Base-by-base conservation (phyloP, 768 basidiomycete genomes). In the Russula ochroleuca region DNA sequence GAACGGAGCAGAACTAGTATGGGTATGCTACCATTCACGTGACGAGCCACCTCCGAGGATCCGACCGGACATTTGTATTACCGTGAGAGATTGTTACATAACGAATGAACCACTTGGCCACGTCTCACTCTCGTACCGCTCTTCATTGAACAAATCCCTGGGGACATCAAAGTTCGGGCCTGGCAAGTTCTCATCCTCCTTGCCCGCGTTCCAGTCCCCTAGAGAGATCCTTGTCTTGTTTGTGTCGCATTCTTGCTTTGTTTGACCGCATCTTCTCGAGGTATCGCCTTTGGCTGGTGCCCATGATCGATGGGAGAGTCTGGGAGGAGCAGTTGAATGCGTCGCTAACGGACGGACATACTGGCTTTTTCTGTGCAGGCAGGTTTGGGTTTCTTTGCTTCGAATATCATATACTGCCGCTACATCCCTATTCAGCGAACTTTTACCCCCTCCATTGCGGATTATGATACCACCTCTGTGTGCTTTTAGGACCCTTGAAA, bases 131-230 rank as follows among this genome's bases (percentile, higher is more conserved):
- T 14, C 21, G 57, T 66, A 69, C 70, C 62, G 66, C 70, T 69
- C 7, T 37, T 37, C 61, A 70, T 69, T 57, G 85, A 90, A 90
- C 86, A 87, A 88, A 85, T 77, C 78, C 71, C 65, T 81, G 89
- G 81, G 85, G 89, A 92, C 90, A 85, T 73, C 83, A 89, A 90
- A 93, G 91, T 92, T 93, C 91, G 91, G 88, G 83, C 91, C 81
- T 73, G 90, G 87, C 77, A 73, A 77, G 79, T 87, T 84, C 83
- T 82, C 21, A 59, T 85, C 83, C 83, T 91, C 85, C 89, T 85
- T 83, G 90, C 83, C 87, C 91, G 91, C 91, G 91, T 93, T 91
- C 89, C 89, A 88, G 89, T 91, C 87, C 84, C 81, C 88, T 80
- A 90, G 82, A 91, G 43, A 66, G 71, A 54, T 15, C 84, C 62